A percentile compares a stretch with the other conserved stretches of the same genome.
Evolutionary conservation across 1,139 yeast species (phyloP).

Genomic region (Taiozyma sp.): DNA sequence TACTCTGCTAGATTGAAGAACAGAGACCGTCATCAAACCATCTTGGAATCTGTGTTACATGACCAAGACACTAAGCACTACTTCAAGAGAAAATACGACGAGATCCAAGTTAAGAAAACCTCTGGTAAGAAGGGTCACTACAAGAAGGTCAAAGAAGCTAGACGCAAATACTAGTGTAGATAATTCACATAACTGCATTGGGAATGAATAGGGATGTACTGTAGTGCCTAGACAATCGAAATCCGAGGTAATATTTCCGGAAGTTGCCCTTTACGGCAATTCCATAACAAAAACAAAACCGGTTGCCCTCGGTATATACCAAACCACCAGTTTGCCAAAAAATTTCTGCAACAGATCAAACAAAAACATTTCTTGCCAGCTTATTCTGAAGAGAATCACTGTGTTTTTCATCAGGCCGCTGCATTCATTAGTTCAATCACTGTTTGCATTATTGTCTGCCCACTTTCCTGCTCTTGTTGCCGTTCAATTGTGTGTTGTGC

Average conservation of each 20-base stretch:
- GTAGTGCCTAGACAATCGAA: neutral
- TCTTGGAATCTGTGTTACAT: slow-evolving; percentile 78
- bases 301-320: neutral
- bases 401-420: neutral
- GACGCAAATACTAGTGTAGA: slow-evolving; percentile 39
- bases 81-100: slow-evolving; percentile 79
- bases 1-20: slow-evolving; percentile 66
- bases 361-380: neutral
- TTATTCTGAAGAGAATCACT: neutral
- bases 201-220: neutral
- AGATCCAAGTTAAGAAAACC: slow-evolving; percentile 69
- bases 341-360: neutral
- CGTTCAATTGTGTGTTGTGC: neutral
- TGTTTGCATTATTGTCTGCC: neutral
- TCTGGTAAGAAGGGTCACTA: slow-evolving; percentile 73
- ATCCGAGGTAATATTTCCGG: slow-evolving; percentile 1
- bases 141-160: slow-evolving; percentile 59
- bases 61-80: slow-evolving; percentile 69
- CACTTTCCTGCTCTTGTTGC: neutral
- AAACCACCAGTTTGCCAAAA: neutral
- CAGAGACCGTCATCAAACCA: slow-evolving; percentile 69
- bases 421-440: neutral
- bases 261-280: slow-evolving; percentile 1
- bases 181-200: neutral
- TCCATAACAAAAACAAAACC: neutral